phyloP scores from a whole-genome alignment of 2,329 filamentous ascomycete species.

The Ustulina deusta region DNA sequence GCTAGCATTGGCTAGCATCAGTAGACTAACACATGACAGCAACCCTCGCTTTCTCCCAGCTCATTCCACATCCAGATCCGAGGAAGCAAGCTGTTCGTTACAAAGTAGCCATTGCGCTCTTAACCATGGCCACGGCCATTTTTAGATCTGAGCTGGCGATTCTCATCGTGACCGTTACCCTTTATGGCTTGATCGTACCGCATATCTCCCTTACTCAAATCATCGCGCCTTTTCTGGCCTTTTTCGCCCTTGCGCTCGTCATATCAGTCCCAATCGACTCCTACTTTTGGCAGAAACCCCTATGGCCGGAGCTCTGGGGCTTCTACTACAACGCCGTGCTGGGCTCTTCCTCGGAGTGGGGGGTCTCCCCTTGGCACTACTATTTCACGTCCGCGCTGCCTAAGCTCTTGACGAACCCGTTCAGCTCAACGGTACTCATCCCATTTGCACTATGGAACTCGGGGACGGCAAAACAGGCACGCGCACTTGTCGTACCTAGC shows the following conservation, averaged over 20 bases:
- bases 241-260: slow-evolving; percentile 73
- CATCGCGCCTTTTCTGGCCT: slow-evolving; percentile 73
- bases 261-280: slow-evolving; percentile 84
- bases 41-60: slow-evolving; percentile 70
- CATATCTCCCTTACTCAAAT: slow-evolving; percentile 55
- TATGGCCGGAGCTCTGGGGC: slow-evolving; percentile 91
- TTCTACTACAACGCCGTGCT: slow-evolving; percentile 93
- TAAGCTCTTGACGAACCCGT: slow-evolving; percentile 84
- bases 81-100: slow-evolving; percentile 59
- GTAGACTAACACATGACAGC: slow-evolving; percentile 58
- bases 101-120: slow-evolving; percentile 75
- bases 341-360: slow-evolving; percentile 88
- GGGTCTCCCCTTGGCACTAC: slow-evolving; percentile 84
- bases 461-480: slow-evolving; percentile 58
- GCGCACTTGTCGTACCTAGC: slow-evolving; percentile 71
- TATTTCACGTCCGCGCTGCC: slow-evolving; percentile 88
- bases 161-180: slow-evolving; percentile 75
- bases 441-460: slow-evolving; percentile 64
- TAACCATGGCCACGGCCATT: slow-evolving; percentile 83
- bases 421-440: slow-evolving; percentile 68
- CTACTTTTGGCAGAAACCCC: slow-evolving; percentile 88
- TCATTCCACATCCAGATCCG: slow-evolving; percentile 54
- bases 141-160: slow-evolving; percentile 93
- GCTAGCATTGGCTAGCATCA: neutral
- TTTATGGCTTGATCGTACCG: slow-evolving; percentile 68